phyloP scores from a whole-genome alignment of 371 early-diverging fungal species.

The Mucor indicus region DNA sequence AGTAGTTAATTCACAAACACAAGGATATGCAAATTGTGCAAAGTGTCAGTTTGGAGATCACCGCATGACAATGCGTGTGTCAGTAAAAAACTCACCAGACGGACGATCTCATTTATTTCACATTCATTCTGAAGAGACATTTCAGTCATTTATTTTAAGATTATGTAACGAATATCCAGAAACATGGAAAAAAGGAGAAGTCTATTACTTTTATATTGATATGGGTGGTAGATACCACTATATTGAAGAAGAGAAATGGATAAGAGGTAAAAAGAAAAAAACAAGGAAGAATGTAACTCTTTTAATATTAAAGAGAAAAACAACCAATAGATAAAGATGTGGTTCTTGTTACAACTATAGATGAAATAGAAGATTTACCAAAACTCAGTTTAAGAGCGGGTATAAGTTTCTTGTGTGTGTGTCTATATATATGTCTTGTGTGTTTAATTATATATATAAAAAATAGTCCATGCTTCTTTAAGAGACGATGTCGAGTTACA shows the following conservation, averaged over 20 bases:
- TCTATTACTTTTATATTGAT: constrained; percentile 41
- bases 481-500: constrained; percentile 22
- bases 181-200: constrained; percentile 17
- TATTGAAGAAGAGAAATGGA: constrained; percentile 32
- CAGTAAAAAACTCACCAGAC: constrained; percentile 7
- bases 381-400: constrained; percentile 35
- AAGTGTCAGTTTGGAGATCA: constrained; percentile 9
- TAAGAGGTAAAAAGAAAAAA: constrained; percentile 25
- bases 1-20: background rate
- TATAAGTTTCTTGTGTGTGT: constrained; percentile 1
- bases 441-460: background rate
- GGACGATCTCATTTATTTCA: constrained; percentile 17
- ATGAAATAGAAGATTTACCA: constrained; percentile 24
- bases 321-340: constrained; percentile 30
- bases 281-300: background rate
- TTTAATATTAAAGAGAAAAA: too few relatives aligned
- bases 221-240: constrained; percentile 36
- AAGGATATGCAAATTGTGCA: background rate
- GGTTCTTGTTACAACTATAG: constrained; percentile 24
- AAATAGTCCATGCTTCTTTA: constrained; percentile 33
- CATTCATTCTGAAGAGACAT: constrained; percentile 22
- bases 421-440: background rate
- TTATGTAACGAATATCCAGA: constrained; percentile 23
- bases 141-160: constrained; percentile 20
- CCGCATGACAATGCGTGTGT: constrained; percentile 4